Base-by-base conservation (phyloP, 208 protist species). In the Phytomonas francai region DNA sequence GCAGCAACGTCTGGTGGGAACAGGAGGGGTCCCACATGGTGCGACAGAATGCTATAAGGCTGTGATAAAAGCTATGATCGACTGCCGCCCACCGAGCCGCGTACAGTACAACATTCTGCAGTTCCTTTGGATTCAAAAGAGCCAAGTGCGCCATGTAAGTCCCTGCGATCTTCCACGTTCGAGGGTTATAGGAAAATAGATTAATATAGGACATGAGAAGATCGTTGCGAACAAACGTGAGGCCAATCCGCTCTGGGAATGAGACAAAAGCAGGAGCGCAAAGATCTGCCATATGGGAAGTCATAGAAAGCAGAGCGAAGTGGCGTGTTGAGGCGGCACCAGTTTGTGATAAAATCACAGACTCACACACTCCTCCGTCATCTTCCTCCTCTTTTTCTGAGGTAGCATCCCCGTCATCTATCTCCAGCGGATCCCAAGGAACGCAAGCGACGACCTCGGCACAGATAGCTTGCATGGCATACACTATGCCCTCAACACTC, bases 231-330 rank as follows among this genome's bases (percentile, higher is more conserved):
- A 56, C 32, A 59, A 92, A 86, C 1, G 83, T 89, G 39, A 88
- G 65, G 14, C 68, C 32, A 9, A 92, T 83, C 14, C 86, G 70
- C 6, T 73, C 69, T 11, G 79, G 71, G 25, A 75, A 25, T 19
- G 73, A 70, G 28, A 71, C 63, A 28, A 66, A 67, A 29, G 80
- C 59, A 22, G 86, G 83, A 0, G 80, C 81, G 68, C 85, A 92
- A 28, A 92, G 63, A 59, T 95, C 90, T 0, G 87, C 83, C 14
- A 93, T 60, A 74, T 95, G 90, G 12, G 90, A 87, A 14, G 90
- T 70, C 80, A 93, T 90, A 65, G 70, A 85, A 8, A 71, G 28
- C 51, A 92, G 57, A 0, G 68, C 56, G 39, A 93, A 86, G 57
- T 72, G 77, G 19, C 83, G 82, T 39, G 59, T 71, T 16, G 27